phyloP scores from a whole-genome alignment of 495 filamentous ascomycete genomes.

The Paragyromitra xinjiangensis region DNA sequence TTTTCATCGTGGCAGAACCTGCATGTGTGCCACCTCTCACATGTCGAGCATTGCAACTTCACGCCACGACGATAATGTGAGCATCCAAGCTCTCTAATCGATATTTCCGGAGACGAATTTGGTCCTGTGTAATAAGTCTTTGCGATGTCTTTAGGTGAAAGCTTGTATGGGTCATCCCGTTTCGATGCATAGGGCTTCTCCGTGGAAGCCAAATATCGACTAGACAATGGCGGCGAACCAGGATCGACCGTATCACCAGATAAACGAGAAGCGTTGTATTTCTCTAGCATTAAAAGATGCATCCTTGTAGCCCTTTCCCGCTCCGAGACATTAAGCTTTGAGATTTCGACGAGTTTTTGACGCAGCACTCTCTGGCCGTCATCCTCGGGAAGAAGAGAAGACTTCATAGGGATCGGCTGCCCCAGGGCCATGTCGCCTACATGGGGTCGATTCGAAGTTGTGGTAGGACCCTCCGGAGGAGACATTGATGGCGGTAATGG shows the following conservation, averaged over 20 bases:
- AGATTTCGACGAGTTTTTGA: conserved; percentile 79
- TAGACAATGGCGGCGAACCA: conserved; percentile 58
- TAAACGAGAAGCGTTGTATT: conserved; percentile 67
- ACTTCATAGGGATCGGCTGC: conserved; percentile 43
- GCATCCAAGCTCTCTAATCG: conserved; percentile 72
- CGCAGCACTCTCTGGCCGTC: conserved; percentile 87
- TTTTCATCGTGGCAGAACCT: conserved; percentile 91
- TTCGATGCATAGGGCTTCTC: conserved; percentile 57
- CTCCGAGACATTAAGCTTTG: conserved; percentile 69
- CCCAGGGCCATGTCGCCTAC: neutral
- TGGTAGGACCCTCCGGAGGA: conserved; percentile 51
- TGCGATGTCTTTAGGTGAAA: conserved; percentile 74
- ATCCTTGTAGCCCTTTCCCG: conserved; percentile 83
- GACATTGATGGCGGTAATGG: conserved; percentile 47
- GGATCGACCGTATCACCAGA: conserved; percentile 52
- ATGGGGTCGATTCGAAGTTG: conserved; percentile 41
- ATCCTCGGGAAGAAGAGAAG: conserved; percentile 76
- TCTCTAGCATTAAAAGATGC: conserved; percentile 82
- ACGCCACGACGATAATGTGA: conserved; percentile 94
- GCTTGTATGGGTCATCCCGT: conserved; percentile 68
- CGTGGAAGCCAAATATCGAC: conserved; percentile 57
- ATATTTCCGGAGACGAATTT: conserved; percentile 59
- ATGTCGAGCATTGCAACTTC: conserved; percentile 90
- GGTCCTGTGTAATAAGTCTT: conserved; percentile 59
- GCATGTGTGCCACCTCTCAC: conserved; percentile 92